Conservation (phyloP, 768 basidiomycete genomes). For the Stropharia rugosoannulata region DNA sequence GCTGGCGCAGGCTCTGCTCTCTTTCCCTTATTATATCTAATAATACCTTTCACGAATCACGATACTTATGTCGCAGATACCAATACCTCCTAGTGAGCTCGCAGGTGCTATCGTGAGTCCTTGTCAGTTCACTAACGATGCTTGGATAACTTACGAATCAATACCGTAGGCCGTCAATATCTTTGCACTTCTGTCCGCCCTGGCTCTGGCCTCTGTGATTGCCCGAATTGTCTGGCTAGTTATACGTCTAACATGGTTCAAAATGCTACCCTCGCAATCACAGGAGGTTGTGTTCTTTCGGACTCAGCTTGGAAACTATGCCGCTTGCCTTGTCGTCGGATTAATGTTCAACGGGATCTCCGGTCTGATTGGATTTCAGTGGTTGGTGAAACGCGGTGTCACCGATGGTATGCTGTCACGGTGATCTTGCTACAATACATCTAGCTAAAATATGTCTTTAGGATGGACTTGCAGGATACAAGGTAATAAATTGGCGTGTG, state of each 20-base stretch:
- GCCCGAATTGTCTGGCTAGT: conserved; percentile 49
- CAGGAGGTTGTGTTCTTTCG: conserved; percentile 64
- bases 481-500: conserved; percentile 38
- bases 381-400: conserved; percentile 45
- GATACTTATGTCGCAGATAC: conserved; percentile 5
- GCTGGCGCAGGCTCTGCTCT: conserved; percentile 42
- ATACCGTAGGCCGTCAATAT: conserved; percentile 41
- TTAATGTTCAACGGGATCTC: conserved; percentile 53
- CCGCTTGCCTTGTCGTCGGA: conserved; percentile 58
- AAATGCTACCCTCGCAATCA: conserved; percentile 21
- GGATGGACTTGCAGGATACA: conserved; percentile 54
- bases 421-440: not conserved
- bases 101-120: conserved; percentile 37
- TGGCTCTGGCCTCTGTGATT: conserved; percentile 51
- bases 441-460: conserved; percentile 19
- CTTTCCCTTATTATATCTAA: conserved; percentile 15
- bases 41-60: not conserved
- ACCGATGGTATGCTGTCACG: conserved; percentile 39
- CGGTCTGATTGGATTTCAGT: conserved; percentile 54
- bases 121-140: not conserved
- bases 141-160: not conserved
- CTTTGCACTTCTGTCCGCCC: conserved; percentile 53
- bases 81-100: conserved; percentile 29
- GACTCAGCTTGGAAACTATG: conserved; percentile 70
- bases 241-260: conserved; percentile 29